Base-by-base conservation (phyloP, 805 yeast genomes). In the Blastobotrys terrestris region DNA sequence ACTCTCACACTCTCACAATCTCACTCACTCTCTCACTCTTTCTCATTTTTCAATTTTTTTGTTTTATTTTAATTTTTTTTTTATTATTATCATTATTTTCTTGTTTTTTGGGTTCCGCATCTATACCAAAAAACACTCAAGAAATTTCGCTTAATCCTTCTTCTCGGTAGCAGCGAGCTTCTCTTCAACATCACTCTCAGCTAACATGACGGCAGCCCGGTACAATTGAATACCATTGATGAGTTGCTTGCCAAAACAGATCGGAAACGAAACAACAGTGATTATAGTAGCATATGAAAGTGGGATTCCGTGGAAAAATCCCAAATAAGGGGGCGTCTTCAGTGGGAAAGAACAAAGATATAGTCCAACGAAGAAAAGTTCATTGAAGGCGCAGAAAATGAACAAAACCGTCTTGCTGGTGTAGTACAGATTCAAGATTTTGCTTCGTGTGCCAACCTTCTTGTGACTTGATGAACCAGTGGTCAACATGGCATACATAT, bases 401-500 rank as follows among this genome's bases (percentile, higher is more conserved):
- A 94, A 94, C 57, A 94, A 75, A 16, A 94, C 95, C 15, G 67
- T 79, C 63, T 89, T 80, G 74, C 88, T 86, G 54, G 89, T 87
- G 72, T 94, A 94, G 76, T 94, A 94, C 58, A 92, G 76, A 60
- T 84, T 81, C 66, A 94, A 76, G 53, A 94, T 75, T 75, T 81
- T 77, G 57, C 86, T 83, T 59, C 83, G 81, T 62, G 81, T 77
- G 52, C 81, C 85, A 52, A 95, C 85, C 57, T 80, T 78, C 74
- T 94, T 94, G 72, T 94, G 99, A 44, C 91, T 81, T 7, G 78
- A 67, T 2, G 86, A 82, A 16, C 98, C 98, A 40, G 82, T 74
- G 50, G 83, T 77, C 61, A 91, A 74, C 72, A 89, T 86, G 43
- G 98, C 96, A 69, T 91, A 91, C 99, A 94, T 94, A 73, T 94